These are phyloP conservation scores for Termitomyces sp. DNA, from an alignment of 768 basidiomycete species.

Conservation along the genomic window DNA sequence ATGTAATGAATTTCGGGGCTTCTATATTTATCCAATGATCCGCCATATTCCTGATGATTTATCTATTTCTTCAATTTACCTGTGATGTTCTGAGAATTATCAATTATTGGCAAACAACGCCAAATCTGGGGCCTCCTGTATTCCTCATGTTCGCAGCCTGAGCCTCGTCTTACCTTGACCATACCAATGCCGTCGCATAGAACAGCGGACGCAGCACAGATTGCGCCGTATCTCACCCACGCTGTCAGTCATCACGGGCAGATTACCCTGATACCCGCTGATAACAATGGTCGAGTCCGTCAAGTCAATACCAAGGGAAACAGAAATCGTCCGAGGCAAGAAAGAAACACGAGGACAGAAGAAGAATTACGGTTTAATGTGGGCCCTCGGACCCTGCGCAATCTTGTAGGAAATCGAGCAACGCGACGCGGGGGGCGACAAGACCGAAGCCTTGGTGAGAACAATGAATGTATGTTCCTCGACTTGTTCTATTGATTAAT, in stretches of 20 bases:
- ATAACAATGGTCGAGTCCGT: slow-evolving; percentile 43
- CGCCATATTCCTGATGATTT: too few species aligned
- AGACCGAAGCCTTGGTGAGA: slow-evolving; percentile 20
- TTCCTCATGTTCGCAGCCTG: slow-evolving; percentile 29
- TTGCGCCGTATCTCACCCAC: slow-evolving; percentile 56
- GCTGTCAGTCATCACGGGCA: slow-evolving; percentile 49
- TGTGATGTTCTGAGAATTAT: too few species aligned
- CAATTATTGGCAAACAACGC: slow-evolving; percentile 32
- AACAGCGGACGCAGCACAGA: slow-evolving; percentile 43
- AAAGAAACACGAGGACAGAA: slow-evolving; percentile 38
- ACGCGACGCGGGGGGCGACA: slow-evolving; percentile 22
- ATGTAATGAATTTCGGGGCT: too few species aligned
- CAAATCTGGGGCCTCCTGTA: slow-evolving; percentile 35
- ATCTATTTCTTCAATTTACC: too few species aligned
- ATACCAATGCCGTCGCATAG: slow-evolving; percentile 38
- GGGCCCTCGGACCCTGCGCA: slow-evolving; percentile 28
- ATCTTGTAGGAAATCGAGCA: slow-evolving; percentile 18
- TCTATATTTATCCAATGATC: too few species aligned
- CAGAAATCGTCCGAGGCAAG: slow-evolving; percentile 25
- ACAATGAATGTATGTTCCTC: slow-evolving; percentile 17
- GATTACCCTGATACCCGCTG: slow-evolving; percentile 41
- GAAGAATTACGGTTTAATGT: slow-evolving; percentile 41
- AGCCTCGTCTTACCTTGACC: slow-evolving; percentile 26
- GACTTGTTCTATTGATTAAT: background rate
- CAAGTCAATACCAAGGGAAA: slow-evolving; percentile 39